Evolutionary conservation across 2,329 filamentous ascomycete species (phyloP), one percentile per base, ranked within the genome.

Genomic region (Sporothrix curviconia): DNA sequence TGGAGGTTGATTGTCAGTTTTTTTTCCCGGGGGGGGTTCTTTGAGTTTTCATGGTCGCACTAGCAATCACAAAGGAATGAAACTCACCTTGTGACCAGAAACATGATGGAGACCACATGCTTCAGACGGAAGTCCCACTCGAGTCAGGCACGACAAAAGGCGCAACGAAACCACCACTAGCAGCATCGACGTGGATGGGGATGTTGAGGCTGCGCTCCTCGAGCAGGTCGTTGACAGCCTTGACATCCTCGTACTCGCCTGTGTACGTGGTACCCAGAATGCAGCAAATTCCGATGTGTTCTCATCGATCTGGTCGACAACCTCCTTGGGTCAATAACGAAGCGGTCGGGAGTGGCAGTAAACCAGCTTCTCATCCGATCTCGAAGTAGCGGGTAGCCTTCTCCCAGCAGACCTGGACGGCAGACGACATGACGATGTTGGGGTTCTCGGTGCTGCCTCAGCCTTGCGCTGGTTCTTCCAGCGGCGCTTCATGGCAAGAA

Each of bases 361-460:
- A 32, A 86, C 82, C 8, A 81, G 91, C 73, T 89, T 90, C 77
- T 96, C 92, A 65, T 96, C 76, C 92, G 42, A 96, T 82, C 67
- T 97, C 92, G 66, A 95, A 94, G 76, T 95, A 95, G 53, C 90
- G 81, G 4, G 87, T 84, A 0, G 87, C 86, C 77, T 96, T 96
- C 72, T 96, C 91, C 92, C 92, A 96, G 79, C 91, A 96, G 40
- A 96, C 92, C 74, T 97, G 92, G 2, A 96, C 92, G 32, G 92
- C 92, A 25, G 89, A 90, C 66, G 89, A 94, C 92, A 97, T 96
- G 77, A 97, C 77, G 61, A 97, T 86, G 74, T 97, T 97, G 56
- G 92, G 92, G 44, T 81, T 81, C 61, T 91, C 89, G 60, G 72
- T 82, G 82, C 76, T 95, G 91, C 92, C 65, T 83, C 89, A 4